phyloP scores from a whole-genome alignment of 2,329 filamentous ascomycete genomes.

The Pseudocercospora cruenta region DNA sequence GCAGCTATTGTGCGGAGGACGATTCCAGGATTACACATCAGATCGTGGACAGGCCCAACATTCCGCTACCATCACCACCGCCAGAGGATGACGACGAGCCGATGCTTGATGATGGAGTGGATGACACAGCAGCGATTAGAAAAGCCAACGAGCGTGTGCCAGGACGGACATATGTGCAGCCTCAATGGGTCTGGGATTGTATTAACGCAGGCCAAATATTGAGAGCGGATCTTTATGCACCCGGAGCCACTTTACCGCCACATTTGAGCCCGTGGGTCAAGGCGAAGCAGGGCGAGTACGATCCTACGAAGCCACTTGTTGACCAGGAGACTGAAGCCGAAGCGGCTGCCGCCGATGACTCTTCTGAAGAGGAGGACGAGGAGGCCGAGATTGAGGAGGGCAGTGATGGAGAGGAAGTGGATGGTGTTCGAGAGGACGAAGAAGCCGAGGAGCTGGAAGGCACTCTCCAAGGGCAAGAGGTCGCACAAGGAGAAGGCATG shows the following conservation, averaged over 20 bases:
- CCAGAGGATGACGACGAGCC: slow-evolving; percentile 46
- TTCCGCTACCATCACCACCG: slow-evolving; percentile 52
- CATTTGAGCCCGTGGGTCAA: slow-evolving; percentile 97
- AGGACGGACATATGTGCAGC: slow-evolving; percentile 91
- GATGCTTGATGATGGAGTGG: slow-evolving; percentile 58
- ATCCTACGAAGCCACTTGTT: slow-evolving; percentile 81
- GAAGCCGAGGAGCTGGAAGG: slow-evolving; percentile 44
- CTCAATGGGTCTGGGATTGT: slow-evolving; percentile 98
- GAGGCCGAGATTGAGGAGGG: slow-evolving; percentile 45
- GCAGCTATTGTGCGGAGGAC: slow-evolving; percentile 86
- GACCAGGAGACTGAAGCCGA: slow-evolving; percentile 89
- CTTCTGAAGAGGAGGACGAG: slow-evolving; percentile 52
- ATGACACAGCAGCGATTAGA: slow-evolving; percentile 55
- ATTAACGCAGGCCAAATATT: slow-evolving; percentile 90
- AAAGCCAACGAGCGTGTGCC: slow-evolving; percentile 71
- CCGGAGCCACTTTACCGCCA: slow-evolving; percentile 85
- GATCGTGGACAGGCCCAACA: slow-evolving; percentile 84
- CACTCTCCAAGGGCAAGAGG: slow-evolving; percentile 30
- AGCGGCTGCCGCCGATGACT: slow-evolving; percentile 61
- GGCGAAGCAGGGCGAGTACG: slow-evolving; percentile 82
- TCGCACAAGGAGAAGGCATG: slow-evolving; percentile 48
- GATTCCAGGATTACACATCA: slow-evolving; percentile 94
- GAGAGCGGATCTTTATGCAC: slow-evolving; percentile 83
- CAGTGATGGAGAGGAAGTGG: slow-evolving; percentile 42
- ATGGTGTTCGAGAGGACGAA: slow-evolving; percentile 39